Conservation (phyloP, 2,329 filamentous ascomycete genomes). For the Didymella keratinophila region DNA sequence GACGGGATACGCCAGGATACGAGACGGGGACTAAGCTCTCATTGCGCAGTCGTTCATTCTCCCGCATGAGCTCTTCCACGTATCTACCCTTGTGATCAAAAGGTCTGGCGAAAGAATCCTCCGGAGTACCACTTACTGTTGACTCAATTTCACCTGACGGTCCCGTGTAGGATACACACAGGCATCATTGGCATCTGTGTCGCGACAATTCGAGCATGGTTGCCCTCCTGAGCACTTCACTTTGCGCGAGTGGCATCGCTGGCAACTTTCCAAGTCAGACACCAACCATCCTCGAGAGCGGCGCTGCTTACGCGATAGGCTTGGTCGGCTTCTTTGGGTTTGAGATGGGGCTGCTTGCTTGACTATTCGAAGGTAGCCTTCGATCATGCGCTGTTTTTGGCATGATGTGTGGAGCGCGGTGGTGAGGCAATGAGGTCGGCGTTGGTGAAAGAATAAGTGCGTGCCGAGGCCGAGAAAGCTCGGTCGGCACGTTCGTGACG, state of each 20-base stretch:
- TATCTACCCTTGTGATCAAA: constrained; percentile 26
- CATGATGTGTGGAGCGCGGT: not conserved
- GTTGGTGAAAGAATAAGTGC: not conserved
- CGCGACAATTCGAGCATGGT: constrained; percentile 43
- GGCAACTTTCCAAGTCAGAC: constrained; percentile 25
- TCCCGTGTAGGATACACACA: constrained; percentile 41
- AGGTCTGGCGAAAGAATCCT: not conserved
- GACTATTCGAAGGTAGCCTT: not conserved
- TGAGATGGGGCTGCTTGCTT: not conserved
- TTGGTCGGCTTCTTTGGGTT: not conserved
- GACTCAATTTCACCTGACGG: constrained; percentile 41
- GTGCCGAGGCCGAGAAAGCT: constrained; percentile 2
- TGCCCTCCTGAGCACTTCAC: constrained; percentile 47
- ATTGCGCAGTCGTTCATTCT: constrained; percentile 23
- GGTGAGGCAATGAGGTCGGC: not conserved
- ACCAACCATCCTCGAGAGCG: not conserved
- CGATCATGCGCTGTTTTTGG: not conserved
- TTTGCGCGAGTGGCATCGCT: constrained; percentile 41
- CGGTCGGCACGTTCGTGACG: constrained; percentile 1
- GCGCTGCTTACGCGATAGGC: constrained; percentile 17
- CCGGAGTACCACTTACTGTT: constrained; percentile 26
- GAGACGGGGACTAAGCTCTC: not conserved
- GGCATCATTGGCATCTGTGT: constrained; percentile 26
- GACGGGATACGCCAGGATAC: not conserved
- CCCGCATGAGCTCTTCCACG: constrained; percentile 39